Conservation (phyloP, 495 filamentous ascomycete genomes). For the Aspergillus hancockii region DNA sequence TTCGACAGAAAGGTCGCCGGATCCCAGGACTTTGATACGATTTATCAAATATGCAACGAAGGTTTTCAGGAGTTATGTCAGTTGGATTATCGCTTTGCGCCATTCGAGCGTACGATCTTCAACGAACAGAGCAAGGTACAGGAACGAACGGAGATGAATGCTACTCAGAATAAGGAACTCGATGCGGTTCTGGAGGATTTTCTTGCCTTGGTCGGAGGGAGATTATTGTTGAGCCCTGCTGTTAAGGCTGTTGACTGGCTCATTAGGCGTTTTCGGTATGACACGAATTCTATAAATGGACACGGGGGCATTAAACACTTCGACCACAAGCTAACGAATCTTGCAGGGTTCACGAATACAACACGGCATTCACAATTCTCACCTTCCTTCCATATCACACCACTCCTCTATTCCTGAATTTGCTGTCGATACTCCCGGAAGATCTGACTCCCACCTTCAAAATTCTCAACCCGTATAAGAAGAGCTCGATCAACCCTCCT, state of each 20-base stretch:
- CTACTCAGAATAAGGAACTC: conserved; percentile 75
- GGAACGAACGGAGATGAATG: conserved; percentile 82
- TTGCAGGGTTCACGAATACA: conserved; percentile 84
- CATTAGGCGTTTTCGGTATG: conserved; percentile 83
- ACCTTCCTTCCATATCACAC: conserved; percentile 93
- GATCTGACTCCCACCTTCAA: conserved; percentile 72
- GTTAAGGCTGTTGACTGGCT: conserved; percentile 94
- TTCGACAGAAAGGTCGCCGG: conserved; percentile 81
- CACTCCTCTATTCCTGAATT: conserved; percentile 73
- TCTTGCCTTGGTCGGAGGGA: conserved; percentile 71
- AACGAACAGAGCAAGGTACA: conserved; percentile 86
- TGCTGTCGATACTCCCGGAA: conserved; percentile 79
- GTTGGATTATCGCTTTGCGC: conserved; percentile 72
- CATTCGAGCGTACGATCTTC: conserved; percentile 74
- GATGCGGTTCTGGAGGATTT: conserved; percentile 78
- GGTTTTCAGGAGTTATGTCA: conserved; percentile 88
- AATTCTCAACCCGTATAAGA: conserved; percentile 82
- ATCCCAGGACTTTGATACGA: conserved; percentile 81
- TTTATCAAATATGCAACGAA: conserved; percentile 83
- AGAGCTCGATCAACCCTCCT: conserved; percentile 69
- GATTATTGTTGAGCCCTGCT: conserved; percentile 78
- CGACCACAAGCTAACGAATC: conserved; percentile 30
- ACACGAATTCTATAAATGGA: conserved; percentile 8
- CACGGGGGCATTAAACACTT: neutral
- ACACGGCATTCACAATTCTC: conserved; percentile 74